Evolutionary conservation across 2,329 filamentous ascomycete genomes (phyloP), one percentile per base, ranked within the genome.

Genomic region (Exserohilum rostratum): DNA sequence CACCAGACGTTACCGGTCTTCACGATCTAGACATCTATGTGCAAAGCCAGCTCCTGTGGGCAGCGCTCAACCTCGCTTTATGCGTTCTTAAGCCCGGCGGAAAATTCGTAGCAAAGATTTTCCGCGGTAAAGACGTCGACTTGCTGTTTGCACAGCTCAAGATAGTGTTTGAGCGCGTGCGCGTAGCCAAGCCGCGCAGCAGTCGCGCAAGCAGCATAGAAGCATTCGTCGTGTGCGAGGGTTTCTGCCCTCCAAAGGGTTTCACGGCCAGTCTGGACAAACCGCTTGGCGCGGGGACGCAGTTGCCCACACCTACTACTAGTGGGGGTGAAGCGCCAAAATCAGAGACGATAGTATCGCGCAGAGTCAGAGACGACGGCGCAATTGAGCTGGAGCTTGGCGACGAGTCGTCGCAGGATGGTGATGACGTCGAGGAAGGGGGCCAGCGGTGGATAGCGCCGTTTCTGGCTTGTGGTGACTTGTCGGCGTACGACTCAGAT

Each of bases 1-100:
- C 95, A 0, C 95, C 95, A 0, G 95, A 99, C 69, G 95, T 99
- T 11, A 99, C 95, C 0, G 95, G 95, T 17, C 83, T 99, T 1
- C 95, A 99, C 75, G 95, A 99, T 74, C 85, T 99, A 31, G 95
- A 99, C 76, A 98, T 98, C 65, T 99, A 99, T 77, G 90, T 99
- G 15, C 95, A 99, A 77, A 93, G 90, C 7, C 95, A 98, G 77
- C 84, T 99, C 7, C 87, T 99, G 45, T 97, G 96, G 76, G 91
- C 93, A 0, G 95, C 95, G 0, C 84, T 99, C 17, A 96, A 97
- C 74, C 85, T 99, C 2, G 92, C 95, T 0, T 85, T 97, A 11
- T 96, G 93, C 71, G 92, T 99, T 11, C 84, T 99, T 18, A 90
- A 90, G 55, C 93, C 93, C 0, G 95, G 95, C 38, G 95, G 95